A percentile compares a stretch with the other conserved stretches of the same genome.
phyloP scores from a whole-genome alignment of 148 eudicot genomes.

The Polygonum maritimum region DNA sequence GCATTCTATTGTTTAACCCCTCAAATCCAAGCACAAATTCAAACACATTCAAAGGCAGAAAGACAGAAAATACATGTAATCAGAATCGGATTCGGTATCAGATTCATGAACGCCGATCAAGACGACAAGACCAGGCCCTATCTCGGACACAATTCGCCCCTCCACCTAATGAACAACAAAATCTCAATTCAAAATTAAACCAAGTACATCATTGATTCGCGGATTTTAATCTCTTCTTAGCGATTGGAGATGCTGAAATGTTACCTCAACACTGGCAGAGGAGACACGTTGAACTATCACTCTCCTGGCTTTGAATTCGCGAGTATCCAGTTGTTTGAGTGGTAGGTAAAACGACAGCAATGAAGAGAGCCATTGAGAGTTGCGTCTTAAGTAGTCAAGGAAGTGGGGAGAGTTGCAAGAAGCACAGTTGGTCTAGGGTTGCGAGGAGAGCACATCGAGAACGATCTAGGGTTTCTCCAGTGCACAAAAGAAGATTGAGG shows the following conservation, averaged over 20 bases:
- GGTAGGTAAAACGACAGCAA: too few species aligned
- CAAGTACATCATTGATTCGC: background rate
- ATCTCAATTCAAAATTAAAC: background rate
- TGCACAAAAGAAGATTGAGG: too few species aligned
- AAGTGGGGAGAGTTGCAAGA: too few species aligned
- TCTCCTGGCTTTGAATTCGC: conserved; percentile 44
- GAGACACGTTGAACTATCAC: conserved; percentile 83
- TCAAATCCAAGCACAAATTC: background rate
- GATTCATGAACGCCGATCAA: conserved; percentile 75
- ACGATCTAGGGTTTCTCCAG: too few species aligned
- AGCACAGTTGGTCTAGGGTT: too few species aligned
- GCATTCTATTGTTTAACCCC: background rate
- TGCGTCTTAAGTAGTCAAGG: too few species aligned
- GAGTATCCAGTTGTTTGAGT: too few species aligned
- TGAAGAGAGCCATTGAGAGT: too few species aligned
- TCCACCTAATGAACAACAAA: conserved; percentile 50
- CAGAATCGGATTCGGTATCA: conserved; percentile 67
- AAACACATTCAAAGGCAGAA: background rate
- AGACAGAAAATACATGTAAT: conserved; percentile 39
- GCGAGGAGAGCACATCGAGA: too few species aligned
- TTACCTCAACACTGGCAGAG: conserved; percentile 89
- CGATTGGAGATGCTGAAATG: background rate
- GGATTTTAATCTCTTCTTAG: background rate
- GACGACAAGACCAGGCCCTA: conserved; percentile 81
- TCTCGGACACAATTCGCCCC: conserved; percentile 63